Evolutionary conservation across 108 stramenopile species (phyloP).

Genomic region (Fragilaria radians): DNA sequence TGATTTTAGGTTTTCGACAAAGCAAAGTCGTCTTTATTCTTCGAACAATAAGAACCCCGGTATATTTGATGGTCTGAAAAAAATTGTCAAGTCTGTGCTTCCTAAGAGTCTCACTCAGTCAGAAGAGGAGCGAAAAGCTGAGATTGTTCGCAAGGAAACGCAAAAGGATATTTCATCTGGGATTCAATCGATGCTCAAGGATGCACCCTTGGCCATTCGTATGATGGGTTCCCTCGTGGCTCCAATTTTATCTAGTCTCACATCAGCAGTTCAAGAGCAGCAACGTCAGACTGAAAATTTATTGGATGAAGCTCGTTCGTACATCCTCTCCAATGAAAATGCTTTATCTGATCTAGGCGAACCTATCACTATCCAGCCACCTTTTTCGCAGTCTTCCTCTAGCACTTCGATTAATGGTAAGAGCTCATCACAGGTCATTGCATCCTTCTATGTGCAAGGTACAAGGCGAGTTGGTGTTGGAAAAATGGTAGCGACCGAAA

Average conservation of each 20-base stretch:
- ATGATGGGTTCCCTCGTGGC: constrained; percentile 55
- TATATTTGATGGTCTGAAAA: constrained; percentile 11
- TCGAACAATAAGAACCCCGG: background rate
- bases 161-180: constrained; percentile 44
- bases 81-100: constrained; percentile 26
- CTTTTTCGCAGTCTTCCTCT: constrained; percentile 60
- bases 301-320: constrained; percentile 49
- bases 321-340: constrained; percentile 36
- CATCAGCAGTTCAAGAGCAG: constrained; percentile 63
- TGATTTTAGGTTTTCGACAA: background rate
- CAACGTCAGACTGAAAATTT: constrained; percentile 40
- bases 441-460: constrained; percentile 52
- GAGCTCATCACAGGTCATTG: constrained; percentile 32
- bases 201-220: constrained; percentile 62
- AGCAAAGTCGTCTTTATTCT: constrained; percentile 4
- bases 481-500: constrained; percentile 36
- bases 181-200: constrained; percentile 46
- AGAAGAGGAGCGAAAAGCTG: constrained; percentile 45
- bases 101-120: constrained; percentile 36
- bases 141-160: constrained; percentile 30
- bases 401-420: constrained; percentile 53
- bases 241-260: constrained; percentile 38
- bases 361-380: constrained; percentile 42
- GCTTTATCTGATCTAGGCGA: constrained; percentile 37
- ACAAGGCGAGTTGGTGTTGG: constrained; percentile 36